Base-by-base conservation (phyloP, 2,329 filamentous ascomycete species). In the Mycosphaerella sp. region DNA sequence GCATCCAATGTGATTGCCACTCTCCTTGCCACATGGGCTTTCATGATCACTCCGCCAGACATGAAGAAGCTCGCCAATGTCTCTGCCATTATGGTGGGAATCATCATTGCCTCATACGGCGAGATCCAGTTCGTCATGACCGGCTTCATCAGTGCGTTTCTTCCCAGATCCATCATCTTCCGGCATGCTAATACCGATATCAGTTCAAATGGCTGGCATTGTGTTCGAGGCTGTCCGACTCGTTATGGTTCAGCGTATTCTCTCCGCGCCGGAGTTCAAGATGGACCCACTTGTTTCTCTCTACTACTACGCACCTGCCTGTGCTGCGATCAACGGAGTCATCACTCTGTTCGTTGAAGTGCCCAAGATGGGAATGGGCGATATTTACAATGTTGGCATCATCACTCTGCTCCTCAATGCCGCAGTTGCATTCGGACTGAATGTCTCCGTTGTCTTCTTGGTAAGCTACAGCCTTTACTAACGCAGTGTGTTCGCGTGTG, bases 1-100 rank as follows among this genome's bases (percentile, higher is more conserved):
- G 93, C 93, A 59, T 95, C 89, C 35, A 97, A 88, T 28, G 91
- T 93, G 13, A 90, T 97, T 51, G 90, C 89, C 49, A 90, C 96
- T 49, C 82, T 98, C 35, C 73, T 97, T 59, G 86, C 88, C 36
- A 88, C 89, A 61, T 97, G 91, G 90, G 76, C 79, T 41, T 83
- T 97, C 65, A 88, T 89, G 53, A 82, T 95, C 57, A 82, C 87
- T 13, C 82, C 87, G 56, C 87, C 89, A 47, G 94, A 90, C 74
- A 70, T 93, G 61, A 90, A 84, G 75, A 86, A 89, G 49, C 85
- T 98, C 64, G 79, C 87, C 67, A 98, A 98, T 67, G 90, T 98
- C 55, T 93, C 87, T 32, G 80, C 91, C 67, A 98, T 98, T 64
- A 91, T 97, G 44, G 71, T 97, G 47, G 93, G 93, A 77, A 90